These are phyloP conservation scores for Nannizziopsis barbatae DNA, from an alignment of 2,329 filamentous ascomycete genomes.

Conservation along the genomic window DNA sequence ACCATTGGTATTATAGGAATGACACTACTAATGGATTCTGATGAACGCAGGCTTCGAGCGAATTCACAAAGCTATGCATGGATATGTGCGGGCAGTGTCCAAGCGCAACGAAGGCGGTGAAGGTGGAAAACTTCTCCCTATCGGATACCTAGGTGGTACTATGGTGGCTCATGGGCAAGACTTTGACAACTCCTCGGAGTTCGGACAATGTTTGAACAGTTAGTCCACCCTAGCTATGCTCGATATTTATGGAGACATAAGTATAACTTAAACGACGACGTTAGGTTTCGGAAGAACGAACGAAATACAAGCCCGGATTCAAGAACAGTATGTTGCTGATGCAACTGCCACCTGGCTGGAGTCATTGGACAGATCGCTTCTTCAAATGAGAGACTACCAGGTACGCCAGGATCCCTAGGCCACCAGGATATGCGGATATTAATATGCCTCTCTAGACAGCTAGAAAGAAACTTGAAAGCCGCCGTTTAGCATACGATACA, in stretches of 20 bases:
- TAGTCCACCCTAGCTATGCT: constrained; percentile 25
- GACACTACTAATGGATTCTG: not conserved
- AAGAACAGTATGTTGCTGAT: constrained; percentile 69
- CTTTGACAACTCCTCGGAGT: constrained; percentile 82
- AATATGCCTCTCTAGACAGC: constrained; percentile 43
- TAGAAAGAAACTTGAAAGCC: constrained; percentile 86
- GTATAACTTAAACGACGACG: not conserved
- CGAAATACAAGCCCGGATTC: constrained; percentile 72
- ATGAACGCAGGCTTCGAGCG: constrained; percentile 65
- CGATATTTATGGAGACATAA: not conserved
- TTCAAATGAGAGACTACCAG: constrained; percentile 98
- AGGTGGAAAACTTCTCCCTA: constrained; percentile 73
- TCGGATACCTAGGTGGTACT: constrained; percentile 66
- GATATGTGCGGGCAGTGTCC: constrained; percentile 78
- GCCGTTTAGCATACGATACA: constrained; percentile 81
- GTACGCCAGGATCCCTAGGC: constrained; percentile 38
- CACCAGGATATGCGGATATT: not conserved
- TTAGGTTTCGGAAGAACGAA: constrained; percentile 70
- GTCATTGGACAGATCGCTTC: constrained; percentile 74
- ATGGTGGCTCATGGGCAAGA: constrained; percentile 89
- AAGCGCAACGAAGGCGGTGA: constrained; percentile 77
- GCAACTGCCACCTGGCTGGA: constrained; percentile 80
- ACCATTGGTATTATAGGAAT: not conserved
- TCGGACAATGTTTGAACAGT: constrained; percentile 73
- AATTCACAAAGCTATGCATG: constrained; percentile 72